Base-by-base conservation (phyloP, 345 rosid species). In the Corchorus capsularis region DNA sequence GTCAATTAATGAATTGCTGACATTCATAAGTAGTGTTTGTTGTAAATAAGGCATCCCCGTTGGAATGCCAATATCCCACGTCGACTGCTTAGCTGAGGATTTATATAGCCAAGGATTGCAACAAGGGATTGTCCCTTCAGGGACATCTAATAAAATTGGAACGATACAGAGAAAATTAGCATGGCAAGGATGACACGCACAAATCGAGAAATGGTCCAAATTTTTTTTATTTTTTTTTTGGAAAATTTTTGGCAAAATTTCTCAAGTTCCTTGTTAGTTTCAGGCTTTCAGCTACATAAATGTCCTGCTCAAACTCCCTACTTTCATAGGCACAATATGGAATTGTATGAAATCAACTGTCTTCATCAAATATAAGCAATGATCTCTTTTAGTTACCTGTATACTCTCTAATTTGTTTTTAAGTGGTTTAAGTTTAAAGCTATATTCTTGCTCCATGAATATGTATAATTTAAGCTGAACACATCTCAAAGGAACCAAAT, bases 111-210 rank as follows among this genome's bases (percentile, higher is more conserved):
- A 14, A 62, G 14, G 1, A 8, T 1, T 11, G 14, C 0, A 17
- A 0, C 0, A 6, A 3, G 0, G 0, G 8, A 1, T 27, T 37
- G 69, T 67, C 71, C 39, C n/a, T 67, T 67, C 17, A 39, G 71
- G 39, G 71, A 67, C 71, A 67, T 67, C 55, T n/a, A 55, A 46
- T 46, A 67, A 46, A 67, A 67, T 67, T 67, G 69, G 52, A 64
- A 64, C 69, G 69, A 64, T 64, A 64, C 52, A 41, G 52, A 64
- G 69, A 64, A 64, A 32, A 64, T 64, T 41, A 64, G 69, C 32
- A 64, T 64, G 69, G 69, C 67, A 63, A 63, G 67, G 67, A 63
- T 63, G 67, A 63, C 67, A 63, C 67, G 67, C 67, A 63, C 45
- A 63, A 63, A 63, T 63, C 67, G 67, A 63, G 67, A 35, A 63